Base-by-base conservation (phyloP, 106 monocot genomes). In the Ottelia alismoides region DNA sequence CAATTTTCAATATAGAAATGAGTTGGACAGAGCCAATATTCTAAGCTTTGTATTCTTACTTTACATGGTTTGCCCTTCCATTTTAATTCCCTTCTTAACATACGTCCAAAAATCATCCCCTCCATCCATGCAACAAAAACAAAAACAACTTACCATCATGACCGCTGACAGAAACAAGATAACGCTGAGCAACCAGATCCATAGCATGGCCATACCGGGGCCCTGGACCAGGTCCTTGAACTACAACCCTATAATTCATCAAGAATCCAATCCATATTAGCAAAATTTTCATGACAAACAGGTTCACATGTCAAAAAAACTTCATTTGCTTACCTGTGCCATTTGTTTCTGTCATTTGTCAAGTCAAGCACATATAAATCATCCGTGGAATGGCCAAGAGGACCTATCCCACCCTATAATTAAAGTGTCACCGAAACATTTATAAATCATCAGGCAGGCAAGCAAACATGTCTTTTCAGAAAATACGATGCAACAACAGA, bases 181-280 rank as follows among this genome's bases (percentile, higher is more conserved):
- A 90, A 20, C 98, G 81, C 51, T 98, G 89, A 17, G 72, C 90
- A 65, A 98, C 76, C 72, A 98, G 77, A 60, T 86, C 98, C 85
- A 98, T 90, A 18, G 82, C 74, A 78, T 98, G 98, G 20, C 98
- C 98, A 75, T 98, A 98, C 31, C 90, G 98, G 70, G 98, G 90
- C 27, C 96, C 96, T 28, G 96, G 96, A 20, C 98, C 93, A 19
- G 44, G 12, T 24, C 90, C 98, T 70, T 90, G 98, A 70, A 86
- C 90, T 35, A 98, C 79, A 61, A 98, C 27, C 65, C 98, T 98
- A 45, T 20, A 60, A 28, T 29, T 43, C 11, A 27, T 14, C 44
- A 59, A 12, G 32, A 45, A 22, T 7, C 12, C 24, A 25, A 25
- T 51, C 21, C 60, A 48, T 47, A 43, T 32, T 17, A 58, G 45